A percentile compares a stretch with the other conserved stretches of the same genome.
Evolutionary conservation across 331 rosid species (phyloP).

Genomic region (Rosa hybrid): DNA sequence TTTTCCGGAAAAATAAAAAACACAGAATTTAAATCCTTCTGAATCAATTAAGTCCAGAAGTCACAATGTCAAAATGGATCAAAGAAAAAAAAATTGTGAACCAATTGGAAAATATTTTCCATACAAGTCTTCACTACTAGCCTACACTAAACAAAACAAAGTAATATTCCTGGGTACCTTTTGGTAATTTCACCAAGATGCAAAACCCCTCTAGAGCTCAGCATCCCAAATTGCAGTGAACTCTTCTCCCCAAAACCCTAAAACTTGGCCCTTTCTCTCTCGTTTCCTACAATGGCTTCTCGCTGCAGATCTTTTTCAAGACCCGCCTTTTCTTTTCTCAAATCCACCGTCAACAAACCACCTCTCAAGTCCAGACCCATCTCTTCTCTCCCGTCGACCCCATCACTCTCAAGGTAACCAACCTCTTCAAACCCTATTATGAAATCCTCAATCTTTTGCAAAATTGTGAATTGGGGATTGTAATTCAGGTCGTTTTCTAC

Average conservation of each 20-base stretch:
- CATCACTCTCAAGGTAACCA: constrained; percentile 49
- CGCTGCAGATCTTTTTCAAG: constrained; percentile 73
- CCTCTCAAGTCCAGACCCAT: constrained; percentile 35
- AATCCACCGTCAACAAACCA: constrained; percentile 53
- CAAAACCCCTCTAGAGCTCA: constrained; percentile 42
- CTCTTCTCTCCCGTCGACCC: constrained; percentile 46
- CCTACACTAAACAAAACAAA: not conserved
- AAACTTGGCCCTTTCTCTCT: not conserved
- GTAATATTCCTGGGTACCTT: not conserved
- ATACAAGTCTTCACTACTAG: not conserved
- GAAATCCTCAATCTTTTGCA: not conserved
- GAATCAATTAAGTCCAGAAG: not conserved
- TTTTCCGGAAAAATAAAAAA: too few species aligned
- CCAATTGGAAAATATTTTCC: not conserved
- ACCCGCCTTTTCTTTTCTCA: constrained; percentile 58
- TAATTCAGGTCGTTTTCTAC: not conserved
- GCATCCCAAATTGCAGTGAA: not conserved
- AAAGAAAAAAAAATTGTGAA: not conserved
- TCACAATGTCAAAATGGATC: not conserved
- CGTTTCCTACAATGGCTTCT: constrained; percentile 57
- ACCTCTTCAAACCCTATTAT: not conserved
- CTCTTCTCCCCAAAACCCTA: constrained; percentile 34
- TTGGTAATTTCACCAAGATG: constrained; percentile 13
- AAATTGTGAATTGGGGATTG: not conserved
- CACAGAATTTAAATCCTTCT: too few species aligned